Base-by-base conservation (phyloP, 805 yeast species). In the Suhomyces sp. region DNA sequence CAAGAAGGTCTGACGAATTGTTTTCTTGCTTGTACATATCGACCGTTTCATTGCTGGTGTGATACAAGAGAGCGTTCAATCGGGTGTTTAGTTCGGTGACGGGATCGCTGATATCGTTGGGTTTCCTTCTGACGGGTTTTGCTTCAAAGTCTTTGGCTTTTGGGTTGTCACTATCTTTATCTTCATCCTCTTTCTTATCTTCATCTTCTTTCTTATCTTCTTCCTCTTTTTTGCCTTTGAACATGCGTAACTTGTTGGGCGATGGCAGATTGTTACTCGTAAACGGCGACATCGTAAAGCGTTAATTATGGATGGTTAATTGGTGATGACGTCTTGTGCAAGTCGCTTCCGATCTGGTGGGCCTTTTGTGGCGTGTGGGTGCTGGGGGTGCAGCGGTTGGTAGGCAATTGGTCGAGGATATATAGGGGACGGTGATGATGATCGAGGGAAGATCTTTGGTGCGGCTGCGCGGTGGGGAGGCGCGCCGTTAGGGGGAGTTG, bases 1-100 rank as follows among this genome's bases (percentile, higher is more conserved):
- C 80, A 49, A 74, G 55, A 35, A 74, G 65, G 54, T 75, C 80
- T 50, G 72, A 69, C 17, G 70, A 62, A 54, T 65, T 68, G 59
- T 73, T 73, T 52, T 74, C 74, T 49, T 60, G 64, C 50, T 65
- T 65, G 60, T 74, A 74, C 44, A 68, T 48, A 51, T 73, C 77
- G 12, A 74, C 65, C 3, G 73, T 60, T 41, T 75, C 80, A 33
- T 70, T 64, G 36, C 68, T 63, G 5, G 73, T 69, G 56, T 74
- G 76, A 54, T 67, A 75, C 15, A 75, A 56, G 47, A 71, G 56
- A 2, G 78, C 74, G 54, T 75, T 75, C 41, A 68, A 58, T 27
- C 70, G 59, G 6, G 80, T 75, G 54, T 75, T 75, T 46, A 61
- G 57, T 51, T 66, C 57, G 1, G 80, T 75, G 49, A 67, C 54